phyloP scores from a whole-genome alignment of 345 rosid genomes.

The Angophora floribunda region DNA sequence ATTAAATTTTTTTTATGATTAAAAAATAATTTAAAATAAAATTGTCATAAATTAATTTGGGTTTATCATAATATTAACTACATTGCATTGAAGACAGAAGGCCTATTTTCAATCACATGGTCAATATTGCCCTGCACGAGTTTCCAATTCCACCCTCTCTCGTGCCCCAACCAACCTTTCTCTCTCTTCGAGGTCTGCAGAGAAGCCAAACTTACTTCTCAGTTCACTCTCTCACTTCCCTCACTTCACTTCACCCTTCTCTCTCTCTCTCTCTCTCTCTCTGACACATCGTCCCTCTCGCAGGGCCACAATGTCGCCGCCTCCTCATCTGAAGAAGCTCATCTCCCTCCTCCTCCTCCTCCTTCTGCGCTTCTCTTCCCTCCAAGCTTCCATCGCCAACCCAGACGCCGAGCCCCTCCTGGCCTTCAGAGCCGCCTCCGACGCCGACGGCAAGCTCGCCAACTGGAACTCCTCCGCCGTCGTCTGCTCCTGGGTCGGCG shows the following conservation, averaged over 20 bases:
- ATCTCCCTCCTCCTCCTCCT: neutral
- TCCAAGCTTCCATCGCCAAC: slow-evolving; percentile 13
- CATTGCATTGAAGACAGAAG: too few relatives aligned
- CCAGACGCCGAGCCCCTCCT: slow-evolving; percentile 47
- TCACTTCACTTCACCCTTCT: too few relatives aligned
- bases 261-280: neutral
- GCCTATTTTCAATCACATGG: too few relatives aligned
- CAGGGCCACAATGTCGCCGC: neutral
- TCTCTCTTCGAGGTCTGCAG: neutral
- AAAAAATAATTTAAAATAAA: too few relatives aligned
- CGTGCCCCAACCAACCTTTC: neutral
- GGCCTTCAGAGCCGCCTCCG: slow-evolving; percentile 46
- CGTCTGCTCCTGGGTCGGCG: slow-evolving; percentile 63
- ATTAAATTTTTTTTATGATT: too few relatives aligned
- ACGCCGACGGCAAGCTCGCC: slow-evolving; percentile 35
- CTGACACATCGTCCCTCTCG: neutral
- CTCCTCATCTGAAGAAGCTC: neutral
- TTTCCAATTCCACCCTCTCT: neutral
- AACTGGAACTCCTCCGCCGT: slow-evolving; percentile 51
- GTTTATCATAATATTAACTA: too few relatives aligned
- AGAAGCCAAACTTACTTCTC: neutral
- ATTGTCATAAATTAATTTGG: too few relatives aligned
- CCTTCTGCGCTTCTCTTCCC: neutral
- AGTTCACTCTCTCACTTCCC: too few relatives aligned
- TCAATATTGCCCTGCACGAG: neutral